These are phyloP conservation scores for Diplogelasinospora grovesii DNA, from an alignment of 495 filamentous ascomycete genomes.

Conservation along the genomic window DNA sequence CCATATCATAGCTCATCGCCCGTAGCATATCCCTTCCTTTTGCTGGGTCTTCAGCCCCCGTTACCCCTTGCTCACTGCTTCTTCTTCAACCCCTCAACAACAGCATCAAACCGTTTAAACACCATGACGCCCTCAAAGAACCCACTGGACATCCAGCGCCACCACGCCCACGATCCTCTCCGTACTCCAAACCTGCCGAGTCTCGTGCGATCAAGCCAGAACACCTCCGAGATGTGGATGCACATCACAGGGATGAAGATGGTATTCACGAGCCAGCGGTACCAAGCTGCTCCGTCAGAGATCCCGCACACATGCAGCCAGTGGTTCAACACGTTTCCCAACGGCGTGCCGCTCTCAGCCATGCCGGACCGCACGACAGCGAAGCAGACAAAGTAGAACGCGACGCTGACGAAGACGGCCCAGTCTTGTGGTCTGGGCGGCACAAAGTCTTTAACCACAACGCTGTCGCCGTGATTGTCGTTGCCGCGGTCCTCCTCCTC, in stretches of 20 bases:
- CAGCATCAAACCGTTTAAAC: constrained; percentile 34
- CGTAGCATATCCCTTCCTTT: too few species aligned
- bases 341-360: constrained; percentile 7
- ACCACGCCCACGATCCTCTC: constrained; percentile 28
- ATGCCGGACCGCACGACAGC: constrained; percentile 13
- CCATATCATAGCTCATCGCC: too few species aligned
- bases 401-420: constrained; percentile 19
- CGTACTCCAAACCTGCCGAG: constrained; percentile 25
- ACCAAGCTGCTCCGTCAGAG: constrained; percentile 19
- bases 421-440: constrained; percentile 14
- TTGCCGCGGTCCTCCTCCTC: constrained; percentile 6
- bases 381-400: constrained; percentile 26
- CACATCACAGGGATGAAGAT: constrained; percentile 28
- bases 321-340: constrained; percentile 8
- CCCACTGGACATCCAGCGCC: constrained; percentile 27
- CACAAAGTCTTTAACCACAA: constrained; percentile 16
- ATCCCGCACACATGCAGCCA: neutral
- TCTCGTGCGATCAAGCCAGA: constrained; percentile 28
- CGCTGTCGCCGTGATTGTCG: neutral
- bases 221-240: constrained; percentile 34
- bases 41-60: neutral
- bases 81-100: constrained; percentile 23
- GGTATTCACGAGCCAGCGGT: constrained; percentile 31
- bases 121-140: constrained; percentile 35
- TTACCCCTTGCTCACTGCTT: constrained; percentile 24